Evolutionary conservation across 2,329 filamentous ascomycete genomes (phyloP).

Genomic region (Didymella lethalis): DNA sequence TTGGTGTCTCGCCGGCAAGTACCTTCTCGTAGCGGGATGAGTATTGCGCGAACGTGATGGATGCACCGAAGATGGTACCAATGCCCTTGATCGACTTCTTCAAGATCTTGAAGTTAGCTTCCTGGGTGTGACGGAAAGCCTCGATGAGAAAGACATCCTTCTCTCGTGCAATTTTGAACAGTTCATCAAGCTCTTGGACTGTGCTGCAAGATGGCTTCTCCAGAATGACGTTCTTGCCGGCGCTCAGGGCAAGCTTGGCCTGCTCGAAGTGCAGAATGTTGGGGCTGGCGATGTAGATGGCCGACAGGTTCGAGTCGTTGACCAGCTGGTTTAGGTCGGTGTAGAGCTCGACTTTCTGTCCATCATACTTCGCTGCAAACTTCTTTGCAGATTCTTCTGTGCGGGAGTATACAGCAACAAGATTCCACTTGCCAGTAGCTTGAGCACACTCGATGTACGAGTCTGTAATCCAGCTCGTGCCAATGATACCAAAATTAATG

Average conservation of each 20-base stretch:
- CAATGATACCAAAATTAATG: slow-evolving; percentile 57
- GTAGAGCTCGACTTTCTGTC: slow-evolving; percentile 46
- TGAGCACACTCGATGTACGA: slow-evolving; percentile 56
- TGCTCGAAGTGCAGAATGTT: slow-evolving; percentile 59
- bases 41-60: slow-evolving; percentile 56
- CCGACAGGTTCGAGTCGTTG: slow-evolving; percentile 49
- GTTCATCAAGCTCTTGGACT: slow-evolving; percentile 52
- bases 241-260: slow-evolving; percentile 53
- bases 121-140: slow-evolving; percentile 60
- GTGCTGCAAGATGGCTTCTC: slow-evolving; percentile 60
- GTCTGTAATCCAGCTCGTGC: slow-evolving; percentile 60
- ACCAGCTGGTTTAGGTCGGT: slow-evolving; percentile 53
- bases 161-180: slow-evolving; percentile 53
- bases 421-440: slow-evolving; percentile 54
- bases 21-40: slow-evolving; percentile 58
- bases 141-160: slow-evolving; percentile 57
- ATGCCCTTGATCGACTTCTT: slow-evolving; percentile 50
- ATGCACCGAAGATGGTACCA: slow-evolving; percentile 55
- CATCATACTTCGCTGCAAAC: slow-evolving; percentile 54
- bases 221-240: slow-evolving; percentile 59
- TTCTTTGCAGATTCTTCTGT: slow-evolving; percentile 52
- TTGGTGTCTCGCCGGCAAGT: slow-evolving; percentile 56
- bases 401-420: slow-evolving; percentile 58
- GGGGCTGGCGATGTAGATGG: slow-evolving; percentile 60
- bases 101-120: slow-evolving; percentile 58